Percentiles rank a stretch among this genome's conserved stretches.
Conservation (phyloP, 2,329 filamentous ascomycete genomes). For the Diaporthe longicolla region DNA sequence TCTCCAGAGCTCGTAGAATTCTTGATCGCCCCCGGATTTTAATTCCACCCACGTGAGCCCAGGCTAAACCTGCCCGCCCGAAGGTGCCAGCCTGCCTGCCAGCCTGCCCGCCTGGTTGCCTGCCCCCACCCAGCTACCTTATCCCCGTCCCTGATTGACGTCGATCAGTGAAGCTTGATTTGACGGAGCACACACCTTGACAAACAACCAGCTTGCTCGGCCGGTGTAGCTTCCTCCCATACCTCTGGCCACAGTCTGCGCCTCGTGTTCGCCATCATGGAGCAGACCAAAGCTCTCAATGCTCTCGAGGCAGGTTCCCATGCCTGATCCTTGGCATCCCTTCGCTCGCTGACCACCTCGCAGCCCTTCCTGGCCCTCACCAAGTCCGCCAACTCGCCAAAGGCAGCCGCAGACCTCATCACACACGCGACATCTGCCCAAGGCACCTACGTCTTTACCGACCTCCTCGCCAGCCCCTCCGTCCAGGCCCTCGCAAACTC, state of each 20-base stretch:
- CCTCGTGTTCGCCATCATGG: conserved; percentile 66
- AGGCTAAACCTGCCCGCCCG: conserved; percentile 33
- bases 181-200: not conserved
- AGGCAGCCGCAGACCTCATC: conserved; percentile 88
- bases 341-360: conserved; percentile 52
- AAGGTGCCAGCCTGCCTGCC: no score
- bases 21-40: not conserved
- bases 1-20: not conserved
- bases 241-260: not conserved
- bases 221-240: conserved; percentile 5
- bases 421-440: conserved; percentile 89
- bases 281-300: conserved; percentile 78
- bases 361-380: conserved; percentile 92
- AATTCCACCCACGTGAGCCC: not conserved
- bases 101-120: conserved; percentile 14
- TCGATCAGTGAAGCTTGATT: conserved; percentile 36
- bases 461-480: conserved; percentile 86
- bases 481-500: conserved; percentile 77
- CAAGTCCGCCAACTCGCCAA: conserved; percentile 86
- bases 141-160: conserved; percentile 27
- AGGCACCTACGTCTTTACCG: conserved; percentile 92
- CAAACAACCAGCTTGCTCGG: conserved; percentile 14
- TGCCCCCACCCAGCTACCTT: conserved; percentile 23
- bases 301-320: conserved; percentile 68
- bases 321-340: not conserved